Base-by-base conservation (phyloP, 495 filamentous ascomycete genomes). In the Antarctomyces pellizariae region DNA sequence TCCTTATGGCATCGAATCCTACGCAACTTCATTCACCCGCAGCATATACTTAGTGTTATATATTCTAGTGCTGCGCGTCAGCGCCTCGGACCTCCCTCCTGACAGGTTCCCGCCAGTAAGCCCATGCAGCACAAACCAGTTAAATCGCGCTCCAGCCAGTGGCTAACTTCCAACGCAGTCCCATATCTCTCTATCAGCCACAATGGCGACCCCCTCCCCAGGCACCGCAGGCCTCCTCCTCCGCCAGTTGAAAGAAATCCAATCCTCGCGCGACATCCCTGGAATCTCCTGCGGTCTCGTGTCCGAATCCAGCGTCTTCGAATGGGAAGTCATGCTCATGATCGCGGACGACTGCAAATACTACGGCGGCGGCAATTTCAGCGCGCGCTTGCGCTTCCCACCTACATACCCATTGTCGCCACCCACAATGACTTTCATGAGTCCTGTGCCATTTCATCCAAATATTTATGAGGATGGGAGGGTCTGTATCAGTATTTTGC, bases 311-410 rank as follows among this genome's bases (percentile, higher is more conserved):
- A 93, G 90, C 44, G 72, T 95, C n/a, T 93, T 91, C 36, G 75
- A 93, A 56, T 97, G 86, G 86, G 84, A 95, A 47, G 80, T 97
- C 9, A 91, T 92, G 75, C 64, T 97, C 18, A 97, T 97, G 86
- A 86, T 97, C 40, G 76, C 62, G 16, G 86, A 97, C 42, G 86
- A 97, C 38, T 84, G 78, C 49, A 84, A 89, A 49, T 72, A 78
- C 42, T 97, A 95, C 42, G 89, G 84, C 37, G 86, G 80, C 39
- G 82, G 76, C 27, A 83, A 80, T 56, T 92, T 91, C 57, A 67
- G 74, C 33, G 77, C 78, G 7, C 59, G 67, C 32, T 68, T 91
- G 33, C 57, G 52, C 22, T 90, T 91, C 44, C 78, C 78, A 0
- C 38, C 61, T 6, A 71, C 77, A 35, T 97, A 97, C 48, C 86